Conservation (phyloP, 2,329 filamentous ascomycete species). For the Tolypocladium cylindrosporum region DNA sequence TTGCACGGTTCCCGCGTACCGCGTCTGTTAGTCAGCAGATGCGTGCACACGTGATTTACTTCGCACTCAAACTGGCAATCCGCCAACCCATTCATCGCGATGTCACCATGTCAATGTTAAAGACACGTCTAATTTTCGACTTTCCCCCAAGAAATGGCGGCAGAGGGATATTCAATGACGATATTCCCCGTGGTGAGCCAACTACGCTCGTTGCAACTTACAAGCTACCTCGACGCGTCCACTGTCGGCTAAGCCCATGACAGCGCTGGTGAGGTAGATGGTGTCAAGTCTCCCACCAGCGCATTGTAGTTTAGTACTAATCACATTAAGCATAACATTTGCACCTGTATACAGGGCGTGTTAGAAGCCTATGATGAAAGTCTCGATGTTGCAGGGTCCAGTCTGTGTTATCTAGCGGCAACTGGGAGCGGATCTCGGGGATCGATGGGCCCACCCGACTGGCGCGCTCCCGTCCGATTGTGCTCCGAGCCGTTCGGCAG, state of each 20-base stretch:
- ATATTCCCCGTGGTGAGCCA: not conserved
- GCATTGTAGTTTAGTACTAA: not conserved
- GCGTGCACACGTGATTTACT: conserved; percentile 9
- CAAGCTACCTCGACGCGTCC: not conserved
- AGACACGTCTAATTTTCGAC: not conserved
- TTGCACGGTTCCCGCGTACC: conserved; percentile 13
- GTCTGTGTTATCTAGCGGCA: not conserved
- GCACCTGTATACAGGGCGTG: not conserved
- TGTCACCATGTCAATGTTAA: not conserved
- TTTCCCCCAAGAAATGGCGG: not conserved
- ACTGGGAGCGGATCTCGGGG: conserved; percentile 12
- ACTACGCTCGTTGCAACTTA: not conserved
- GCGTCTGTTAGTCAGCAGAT: conserved; percentile 23
- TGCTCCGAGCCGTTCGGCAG: conserved; percentile 7
- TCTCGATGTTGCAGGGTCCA: not conserved
- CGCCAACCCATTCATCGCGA: not conserved
- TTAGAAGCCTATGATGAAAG: not conserved
- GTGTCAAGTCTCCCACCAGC: not conserved
- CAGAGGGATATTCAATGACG: not conserved
- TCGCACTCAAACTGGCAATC: not conserved
- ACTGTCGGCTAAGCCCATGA: not conserved
- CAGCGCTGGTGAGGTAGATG: too few relatives aligned
- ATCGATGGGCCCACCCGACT: conserved; percentile 8
- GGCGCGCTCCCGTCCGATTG: not conserved
- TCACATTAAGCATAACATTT: not conserved